Percentiles rank a stretch among this genome's conserved stretches.
Evolutionary conservation across 2,329 filamentous ascomycete species (phyloP).

Genomic region (Apiospora saccharicola): DNA sequence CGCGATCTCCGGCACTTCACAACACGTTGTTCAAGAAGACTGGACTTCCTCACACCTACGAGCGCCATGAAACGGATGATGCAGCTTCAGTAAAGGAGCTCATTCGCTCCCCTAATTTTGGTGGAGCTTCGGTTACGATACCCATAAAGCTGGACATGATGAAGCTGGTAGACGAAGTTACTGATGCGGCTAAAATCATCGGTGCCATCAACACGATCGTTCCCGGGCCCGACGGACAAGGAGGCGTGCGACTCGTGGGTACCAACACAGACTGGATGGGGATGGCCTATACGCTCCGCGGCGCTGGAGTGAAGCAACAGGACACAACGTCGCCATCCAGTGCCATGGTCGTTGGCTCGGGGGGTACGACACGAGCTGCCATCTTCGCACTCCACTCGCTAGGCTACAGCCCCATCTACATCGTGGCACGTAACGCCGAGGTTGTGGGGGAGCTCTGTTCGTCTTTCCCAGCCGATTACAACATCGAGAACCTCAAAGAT

Average conservation of each 20-base stretch:
- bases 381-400: slow-evolving; percentile 87
- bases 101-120: slow-evolving; percentile 78
- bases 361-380: slow-evolving; percentile 90
- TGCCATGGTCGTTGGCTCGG: slow-evolving; percentile 87
- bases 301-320: slow-evolving; percentile 62
- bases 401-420: slow-evolving; percentile 84
- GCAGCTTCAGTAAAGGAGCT: slow-evolving; percentile 67
- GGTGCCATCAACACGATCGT: slow-evolving; percentile 96
- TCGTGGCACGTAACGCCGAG: slow-evolving; percentile 77
- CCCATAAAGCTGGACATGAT: slow-evolving; percentile 92
- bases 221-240: slow-evolving; percentile 54
- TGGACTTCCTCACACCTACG: slow-evolving; percentile 87
- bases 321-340: slow-evolving; percentile 53
- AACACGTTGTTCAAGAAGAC: slow-evolving; percentile 80
- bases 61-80: slow-evolving; percentile 74
- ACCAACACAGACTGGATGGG: slow-evolving; percentile 97
- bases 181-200: slow-evolving; percentile 80
- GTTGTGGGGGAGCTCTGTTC: slow-evolving; percentile 73
- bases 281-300: slow-evolving; percentile 81
- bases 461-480: slow-evolving; percentile 77
- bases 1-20: slow-evolving; percentile 87
- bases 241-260: slow-evolving; percentile 67
- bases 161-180: slow-evolving; percentile 78
- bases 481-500: slow-evolving; percentile 65
- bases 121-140: slow-evolving; percentile 94